Conservation (phyloP, 192 early-diverging fungal genomes). For the Coemansia sp. region DNA sequence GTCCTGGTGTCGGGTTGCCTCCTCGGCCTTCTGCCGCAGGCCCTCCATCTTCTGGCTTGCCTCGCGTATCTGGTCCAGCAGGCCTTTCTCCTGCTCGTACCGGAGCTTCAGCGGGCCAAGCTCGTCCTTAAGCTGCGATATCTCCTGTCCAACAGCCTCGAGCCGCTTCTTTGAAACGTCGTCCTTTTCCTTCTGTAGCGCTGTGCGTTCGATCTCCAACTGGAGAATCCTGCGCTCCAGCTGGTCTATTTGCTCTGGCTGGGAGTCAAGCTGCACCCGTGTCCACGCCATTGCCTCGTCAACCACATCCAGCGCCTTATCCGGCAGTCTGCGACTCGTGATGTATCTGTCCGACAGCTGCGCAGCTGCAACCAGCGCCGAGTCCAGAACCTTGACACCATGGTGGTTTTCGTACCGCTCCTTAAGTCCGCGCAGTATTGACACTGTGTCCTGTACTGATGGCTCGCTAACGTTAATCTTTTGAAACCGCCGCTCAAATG, state of each 20-base stretch:
- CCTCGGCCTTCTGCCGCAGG: slow-evolving; percentile 80
- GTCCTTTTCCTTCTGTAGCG: slow-evolving; percentile 93
- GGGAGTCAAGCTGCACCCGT: slow-evolving; percentile 94
- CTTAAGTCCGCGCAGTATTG: slow-evolving; percentile 77
- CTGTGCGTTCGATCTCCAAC: slow-evolving; percentile 94
- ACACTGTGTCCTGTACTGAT: slow-evolving; percentile 72
- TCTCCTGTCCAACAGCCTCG: slow-evolving; percentile 78
- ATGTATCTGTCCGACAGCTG: slow-evolving; percentile 74
- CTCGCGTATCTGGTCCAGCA: slow-evolving; percentile 85
- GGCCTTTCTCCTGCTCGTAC: slow-evolving; percentile 83
- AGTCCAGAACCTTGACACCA: slow-evolving; percentile 71
- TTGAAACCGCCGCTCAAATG: slow-evolving; percentile 82
- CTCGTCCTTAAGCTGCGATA: slow-evolving; percentile 79
- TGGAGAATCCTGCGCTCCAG: slow-evolving; percentile 92
- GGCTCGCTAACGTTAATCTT: slow-evolving; percentile 75
- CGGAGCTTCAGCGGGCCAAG: slow-evolving; percentile 85
- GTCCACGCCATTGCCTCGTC: slow-evolving; percentile 97
- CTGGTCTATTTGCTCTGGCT: slow-evolving; percentile 94
- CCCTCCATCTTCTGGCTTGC: slow-evolving; percentile 87
- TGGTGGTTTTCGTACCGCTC: slow-evolving; percentile 80
- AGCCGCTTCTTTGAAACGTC: slow-evolving; percentile 77
- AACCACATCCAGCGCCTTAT: slow-evolving; percentile 82
- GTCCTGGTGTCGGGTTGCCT: slow-evolving; percentile 84
- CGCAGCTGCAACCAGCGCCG: slow-evolving; percentile 74
- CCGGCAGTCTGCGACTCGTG: slow-evolving; percentile 75